Evolutionary conservation across 345 rosid species (phyloP).

Genomic region (Corchorus capsularis): DNA sequence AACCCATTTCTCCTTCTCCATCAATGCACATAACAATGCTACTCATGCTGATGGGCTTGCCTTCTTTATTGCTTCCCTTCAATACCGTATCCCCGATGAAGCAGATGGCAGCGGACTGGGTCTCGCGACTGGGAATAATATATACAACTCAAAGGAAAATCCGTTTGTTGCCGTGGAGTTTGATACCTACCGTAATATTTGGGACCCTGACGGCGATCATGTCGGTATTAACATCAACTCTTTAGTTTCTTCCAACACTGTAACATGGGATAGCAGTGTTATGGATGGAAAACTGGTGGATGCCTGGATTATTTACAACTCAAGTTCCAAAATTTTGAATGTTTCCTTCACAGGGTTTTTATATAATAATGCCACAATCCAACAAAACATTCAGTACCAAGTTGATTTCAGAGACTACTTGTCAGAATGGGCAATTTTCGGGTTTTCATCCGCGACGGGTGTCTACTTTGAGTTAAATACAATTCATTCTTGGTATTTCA

Average conservation of each 20-base stretch:
- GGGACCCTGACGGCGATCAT: constrained; percentile 48
- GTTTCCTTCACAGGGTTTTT: constrained; percentile 32
- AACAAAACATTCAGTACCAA: constrained; percentile 19
- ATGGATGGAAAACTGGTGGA: constrained; percentile 31
- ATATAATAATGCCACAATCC: constrained; percentile 2
- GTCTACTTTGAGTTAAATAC: constrained; percentile 25
- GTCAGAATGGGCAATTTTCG: constrained; percentile 37
- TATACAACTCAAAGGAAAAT: not conserved
- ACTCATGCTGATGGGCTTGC: constrained; percentile 6
- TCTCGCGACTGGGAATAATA: not conserved
- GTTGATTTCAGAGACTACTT: constrained; percentile 38
- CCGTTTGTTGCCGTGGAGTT: constrained; percentile 46
- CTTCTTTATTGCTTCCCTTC: constrained; percentile 3
- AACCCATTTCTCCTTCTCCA: constrained; percentile 9
- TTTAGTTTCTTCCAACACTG: constrained; percentile 28
- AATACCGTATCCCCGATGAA: not conserved
- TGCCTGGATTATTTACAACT: constrained; percentile 50
- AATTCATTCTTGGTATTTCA: constrained; percentile 33
- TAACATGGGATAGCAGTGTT: constrained; percentile 37
- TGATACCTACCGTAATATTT: constrained; percentile 36
- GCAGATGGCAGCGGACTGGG: not conserved
- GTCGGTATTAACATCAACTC: constrained; percentile 51
- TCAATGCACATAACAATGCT: not conserved
- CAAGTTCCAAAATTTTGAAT: constrained; percentile 41
- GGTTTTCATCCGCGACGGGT: constrained; percentile 51